These are phyloP conservation scores for Hansenula lynferdii DNA, from an alignment of 1,139 yeast genomes.

Conservation along the genomic window DNA sequence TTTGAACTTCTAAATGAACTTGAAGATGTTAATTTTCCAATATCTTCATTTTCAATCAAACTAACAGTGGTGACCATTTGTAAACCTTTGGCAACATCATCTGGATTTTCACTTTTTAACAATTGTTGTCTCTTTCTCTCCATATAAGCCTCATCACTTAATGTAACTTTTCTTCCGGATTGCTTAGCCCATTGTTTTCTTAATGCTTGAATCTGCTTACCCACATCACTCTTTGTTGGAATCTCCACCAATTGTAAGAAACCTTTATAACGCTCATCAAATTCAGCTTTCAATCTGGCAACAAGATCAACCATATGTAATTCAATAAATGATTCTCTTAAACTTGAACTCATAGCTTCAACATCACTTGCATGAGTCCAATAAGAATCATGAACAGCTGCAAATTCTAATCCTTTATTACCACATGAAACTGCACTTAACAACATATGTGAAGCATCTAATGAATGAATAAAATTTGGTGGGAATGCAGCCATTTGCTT, in stretches of 20 bases:
- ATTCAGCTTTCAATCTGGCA: constrained; percentile 67
- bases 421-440: constrained; percentile 82
- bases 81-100: constrained; percentile 45
- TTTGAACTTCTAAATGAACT: too few species aligned
- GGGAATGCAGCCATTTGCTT: constrained; percentile 94
- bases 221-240: constrained; percentile 52
- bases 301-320: constrained; percentile 74
- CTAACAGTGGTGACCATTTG: constrained; percentile 73
- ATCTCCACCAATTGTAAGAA: constrained; percentile 58
- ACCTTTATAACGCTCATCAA: constrained; percentile 73
- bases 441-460: constrained; percentile 97
- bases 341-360: constrained; percentile 60
- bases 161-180: constrained; percentile 53
- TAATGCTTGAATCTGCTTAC: constrained; percentile 41
- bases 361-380: constrained; percentile 97
- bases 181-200: constrained; percentile 46
- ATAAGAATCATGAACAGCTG: constrained; percentile 96
- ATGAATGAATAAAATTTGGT: constrained; percentile 91
- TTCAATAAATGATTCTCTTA: constrained; percentile 76
- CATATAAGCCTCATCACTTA: constrained; percentile 68
- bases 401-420: constrained; percentile 66
- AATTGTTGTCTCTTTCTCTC: constrained; percentile 62
- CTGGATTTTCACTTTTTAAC: constrained; percentile 48
- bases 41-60: constrained; percentile 39
- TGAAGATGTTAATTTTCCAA: constrained; percentile 16